phyloP scores from a whole-genome alignment of 805 yeast genomes.

The Candida cerambycidarum region DNA sequence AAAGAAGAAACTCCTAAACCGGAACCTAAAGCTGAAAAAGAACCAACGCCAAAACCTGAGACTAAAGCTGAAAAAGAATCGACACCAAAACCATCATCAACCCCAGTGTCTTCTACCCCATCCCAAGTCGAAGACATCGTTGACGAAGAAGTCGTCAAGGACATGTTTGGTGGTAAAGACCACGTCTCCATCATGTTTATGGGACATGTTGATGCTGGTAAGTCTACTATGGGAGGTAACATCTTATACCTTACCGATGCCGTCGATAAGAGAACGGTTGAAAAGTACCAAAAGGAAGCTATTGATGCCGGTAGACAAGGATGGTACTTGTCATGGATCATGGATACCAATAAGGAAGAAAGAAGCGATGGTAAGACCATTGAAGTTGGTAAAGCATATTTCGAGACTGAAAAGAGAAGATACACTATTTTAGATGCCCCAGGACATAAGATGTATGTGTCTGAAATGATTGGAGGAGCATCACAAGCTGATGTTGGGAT shows the following conservation, averaged over 20 bases:
- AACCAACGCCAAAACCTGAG: slow-evolving; percentile 22
- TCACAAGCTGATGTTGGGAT: slow-evolving; percentile 99
- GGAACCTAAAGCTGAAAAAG: slow-evolving; percentile 18
- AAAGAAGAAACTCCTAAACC: slow-evolving; percentile 17
- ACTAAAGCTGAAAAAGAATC: no score
- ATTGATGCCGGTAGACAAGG: slow-evolving; percentile 99
- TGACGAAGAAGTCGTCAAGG: slow-evolving; percentile 85
- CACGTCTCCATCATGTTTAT: slow-evolving; percentile 95
- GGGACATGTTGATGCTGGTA: slow-evolving; percentile 99
- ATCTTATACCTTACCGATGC: slow-evolving; percentile 90
- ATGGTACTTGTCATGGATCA: slow-evolving; percentile 99
- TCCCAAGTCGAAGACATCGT: slow-evolving; percentile 74
- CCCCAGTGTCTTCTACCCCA: slow-evolving; percentile 12
- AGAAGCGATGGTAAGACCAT: slow-evolving; percentile 98
- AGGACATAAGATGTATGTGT: slow-evolving; percentile 98
- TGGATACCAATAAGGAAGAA: slow-evolving; percentile 99
- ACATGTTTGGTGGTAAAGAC: slow-evolving; percentile 96
- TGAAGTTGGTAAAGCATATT: slow-evolving; percentile 96
- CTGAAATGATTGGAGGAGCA: slow-evolving; percentile 99
- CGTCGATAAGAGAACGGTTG: slow-evolving; percentile 97
- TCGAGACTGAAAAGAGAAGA: slow-evolving; percentile 97
- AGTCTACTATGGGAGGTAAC: slow-evolving; percentile 99
- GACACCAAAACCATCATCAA: slow-evolving; percentile 11
- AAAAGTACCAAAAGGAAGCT: slow-evolving; percentile 97
- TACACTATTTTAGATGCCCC: slow-evolving; percentile 99